Base-by-base conservation (phyloP, 805 yeast species). In the Jamesozyma jinghongensis region DNA sequence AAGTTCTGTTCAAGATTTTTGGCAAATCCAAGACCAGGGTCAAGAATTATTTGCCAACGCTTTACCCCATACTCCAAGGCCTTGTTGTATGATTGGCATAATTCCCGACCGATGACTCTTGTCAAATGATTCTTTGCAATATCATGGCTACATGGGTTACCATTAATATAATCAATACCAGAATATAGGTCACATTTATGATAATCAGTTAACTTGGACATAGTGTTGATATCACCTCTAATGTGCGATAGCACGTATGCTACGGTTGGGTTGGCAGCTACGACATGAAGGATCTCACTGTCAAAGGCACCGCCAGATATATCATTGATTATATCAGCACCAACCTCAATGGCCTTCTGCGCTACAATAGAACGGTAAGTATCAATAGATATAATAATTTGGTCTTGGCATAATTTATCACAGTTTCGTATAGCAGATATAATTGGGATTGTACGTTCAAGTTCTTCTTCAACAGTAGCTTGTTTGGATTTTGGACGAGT, bases 1-100 rank as follows among this genome's bases (percentile, higher is more conserved):
- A 88, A 49, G 58, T 88, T 90, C 54, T 88, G 95, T 6, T 57
- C 49, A n/a, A 71, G 51, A 40, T 70, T 72, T 59, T 92, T 92
- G n/a, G 97, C 97, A 62, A 92, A 92, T 2, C 99, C 98, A 32
- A 92, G 63, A 2, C 98, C 98, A 0, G 99, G 98, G 57, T 92
- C 99, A 3, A 87, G 54, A 14, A 92, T 77, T 3, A 92, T 66
- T 62, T 92, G 97, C 95, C 96, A 92, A 60, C 90, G 77, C 43
- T 71, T 68, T 1, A 90, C 76, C 4, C 95, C 95, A 0, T 59
- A 64, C 1, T 50, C 52, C 34, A 74, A 62, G 11, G 95, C 94
- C 40, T 65, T 68, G 0, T 59, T 49, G 22, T 86, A 69, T 41
- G 76, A 74, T 3, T 50, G 48, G 7, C 77, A 65, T 38, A 90